These are phyloP conservation scores for Hericium erinaceus DNA, from an alignment of 768 basidiomycete genomes.

Conservation along the genomic window DNA sequence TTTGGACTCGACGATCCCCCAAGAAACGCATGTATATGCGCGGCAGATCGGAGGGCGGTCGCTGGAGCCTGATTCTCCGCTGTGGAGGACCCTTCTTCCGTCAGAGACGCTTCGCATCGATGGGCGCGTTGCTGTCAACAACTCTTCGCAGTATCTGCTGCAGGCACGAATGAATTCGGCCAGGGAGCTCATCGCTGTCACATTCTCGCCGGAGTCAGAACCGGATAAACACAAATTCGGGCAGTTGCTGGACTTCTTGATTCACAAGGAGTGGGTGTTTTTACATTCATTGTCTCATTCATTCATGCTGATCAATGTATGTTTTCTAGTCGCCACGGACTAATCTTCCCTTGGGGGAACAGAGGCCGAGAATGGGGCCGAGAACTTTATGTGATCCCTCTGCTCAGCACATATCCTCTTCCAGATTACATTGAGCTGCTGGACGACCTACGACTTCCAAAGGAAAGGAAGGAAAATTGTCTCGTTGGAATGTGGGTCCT, in stretches of 20 bases:
- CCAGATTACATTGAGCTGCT: conserved; percentile 83
- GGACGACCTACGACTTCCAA: conserved; percentile 66
- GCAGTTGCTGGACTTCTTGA: conserved; percentile 55
- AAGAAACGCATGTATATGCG: conserved; percentile 57
- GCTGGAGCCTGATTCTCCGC: conserved; percentile 43
- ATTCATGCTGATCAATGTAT: conserved; percentile 1
- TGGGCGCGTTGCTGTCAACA: conserved; percentile 72
- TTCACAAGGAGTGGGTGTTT: conserved; percentile 56
- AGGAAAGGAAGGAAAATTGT: conserved; percentile 49
- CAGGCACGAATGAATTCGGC: conserved; percentile 67
- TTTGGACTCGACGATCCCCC: conserved; percentile 58
- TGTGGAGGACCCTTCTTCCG: conserved; percentile 77
- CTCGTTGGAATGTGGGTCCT: conserved; percentile 83
- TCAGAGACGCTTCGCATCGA: conserved; percentile 64
- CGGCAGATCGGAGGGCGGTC: conserved; percentile 73
- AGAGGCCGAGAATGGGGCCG: conserved; percentile 70
- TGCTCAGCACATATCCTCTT: conserved; percentile 52
- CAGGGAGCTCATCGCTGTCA: conserved; percentile 75
- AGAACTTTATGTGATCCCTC: conserved; percentile 80
- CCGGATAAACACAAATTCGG: conserved; percentile 44
- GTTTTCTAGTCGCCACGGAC: conserved; percentile 63
- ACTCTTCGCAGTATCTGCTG: conserved; percentile 69
- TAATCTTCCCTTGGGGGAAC: conserved; percentile 80
- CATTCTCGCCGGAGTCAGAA: conserved; percentile 47
- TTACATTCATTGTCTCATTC: conserved; percentile 1